Conservation (phyloP, 2,329 filamentous ascomycete genomes). For the Cytospora piceae region DNA sequence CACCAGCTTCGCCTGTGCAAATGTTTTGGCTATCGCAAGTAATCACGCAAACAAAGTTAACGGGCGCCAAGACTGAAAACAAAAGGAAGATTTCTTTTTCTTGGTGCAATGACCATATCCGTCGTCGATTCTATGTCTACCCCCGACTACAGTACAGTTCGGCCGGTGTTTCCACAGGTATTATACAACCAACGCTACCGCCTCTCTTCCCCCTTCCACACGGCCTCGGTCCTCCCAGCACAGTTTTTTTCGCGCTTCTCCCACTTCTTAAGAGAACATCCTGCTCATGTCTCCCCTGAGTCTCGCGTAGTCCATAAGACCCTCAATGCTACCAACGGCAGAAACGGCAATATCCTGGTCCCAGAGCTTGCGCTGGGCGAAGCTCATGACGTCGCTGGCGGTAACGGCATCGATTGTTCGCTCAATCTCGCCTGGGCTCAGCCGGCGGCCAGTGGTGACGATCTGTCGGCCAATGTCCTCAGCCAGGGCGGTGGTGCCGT, state of each 20-base stretch:
- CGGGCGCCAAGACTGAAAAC: neutral
- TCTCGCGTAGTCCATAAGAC: slow-evolving; percentile 69
- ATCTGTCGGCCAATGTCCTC: slow-evolving; percentile 99
- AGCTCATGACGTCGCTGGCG: slow-evolving; percentile 96
- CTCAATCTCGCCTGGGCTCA: slow-evolving; percentile 93
- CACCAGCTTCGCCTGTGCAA: neutral
- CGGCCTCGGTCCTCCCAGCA: slow-evolving; percentile 25
- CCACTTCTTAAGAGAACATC: slow-evolving; percentile 38
- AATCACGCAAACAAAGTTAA: neutral
- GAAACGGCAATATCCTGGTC: slow-evolving; percentile 95
- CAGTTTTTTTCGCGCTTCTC: slow-evolving; percentile 25
- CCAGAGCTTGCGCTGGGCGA: slow-evolving; percentile 94
- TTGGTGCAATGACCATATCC: slow-evolving; percentile 29
- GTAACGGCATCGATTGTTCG: slow-evolving; percentile 85
- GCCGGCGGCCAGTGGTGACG: slow-evolving; percentile 90
- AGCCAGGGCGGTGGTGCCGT: slow-evolving; percentile 94
- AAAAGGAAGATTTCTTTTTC: slow-evolving; percentile 24
- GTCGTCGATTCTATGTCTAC: slow-evolving; percentile 41
- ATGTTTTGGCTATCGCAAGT: neutral
- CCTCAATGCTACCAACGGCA: slow-evolving; percentile 92
- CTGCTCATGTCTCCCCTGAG: slow-evolving; percentile 44
- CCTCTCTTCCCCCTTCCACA: slow-evolving; percentile 24
- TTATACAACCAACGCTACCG: slow-evolving; percentile 38
- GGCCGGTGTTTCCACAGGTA: slow-evolving; percentile 42
- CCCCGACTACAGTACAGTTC: slow-evolving; percentile 44